These are phyloP conservation scores for Lagenaria siceraria DNA, from an alignment of 306 rosid genomes.

Conservation along the genomic window DNA sequence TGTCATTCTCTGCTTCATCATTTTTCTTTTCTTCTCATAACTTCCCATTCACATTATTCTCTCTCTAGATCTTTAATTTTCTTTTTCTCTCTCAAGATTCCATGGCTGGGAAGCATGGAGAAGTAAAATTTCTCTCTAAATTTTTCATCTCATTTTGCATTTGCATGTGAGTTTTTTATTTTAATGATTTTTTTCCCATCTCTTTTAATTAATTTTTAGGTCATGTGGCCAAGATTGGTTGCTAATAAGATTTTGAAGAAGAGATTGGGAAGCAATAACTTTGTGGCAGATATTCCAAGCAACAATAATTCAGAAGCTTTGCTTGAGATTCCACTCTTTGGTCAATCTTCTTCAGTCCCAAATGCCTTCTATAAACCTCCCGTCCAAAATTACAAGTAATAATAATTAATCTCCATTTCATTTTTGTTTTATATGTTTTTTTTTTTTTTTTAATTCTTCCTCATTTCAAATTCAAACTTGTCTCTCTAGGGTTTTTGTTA, in stretches of 20 bases:
- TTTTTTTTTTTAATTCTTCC: background rate
- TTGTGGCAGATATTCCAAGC: constrained; percentile 52
- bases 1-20: constrained; percentile 12
- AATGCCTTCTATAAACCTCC: constrained; percentile 17
- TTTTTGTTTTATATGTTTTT: background rate
- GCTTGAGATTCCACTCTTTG: constrained; percentile 25
- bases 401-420: background rate
- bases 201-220: constrained; percentile 8
- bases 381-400: constrained; percentile 34
- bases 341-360: constrained; percentile 10
- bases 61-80: background rate
- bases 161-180: background rate
- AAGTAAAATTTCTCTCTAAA: constrained; percentile 12
- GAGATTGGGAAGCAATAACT: constrained; percentile 58
- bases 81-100: background rate
- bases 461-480: background rate
- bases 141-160: constrained; percentile 5
- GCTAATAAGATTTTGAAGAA: constrained; percentile 70
- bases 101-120: constrained; percentile 25
- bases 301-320: constrained; percentile 11
- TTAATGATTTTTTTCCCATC: background rate
- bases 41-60: background rate
- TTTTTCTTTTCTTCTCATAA: background rate
- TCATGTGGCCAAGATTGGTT: constrained; percentile 81
- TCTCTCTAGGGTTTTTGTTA: constrained; percentile 49